A percentile compares a stretch with the other conserved stretches of the same genome.
phyloP scores from a whole-genome alignment of 176 grass and related monocot species.

The Avena eriantha region DNA sequence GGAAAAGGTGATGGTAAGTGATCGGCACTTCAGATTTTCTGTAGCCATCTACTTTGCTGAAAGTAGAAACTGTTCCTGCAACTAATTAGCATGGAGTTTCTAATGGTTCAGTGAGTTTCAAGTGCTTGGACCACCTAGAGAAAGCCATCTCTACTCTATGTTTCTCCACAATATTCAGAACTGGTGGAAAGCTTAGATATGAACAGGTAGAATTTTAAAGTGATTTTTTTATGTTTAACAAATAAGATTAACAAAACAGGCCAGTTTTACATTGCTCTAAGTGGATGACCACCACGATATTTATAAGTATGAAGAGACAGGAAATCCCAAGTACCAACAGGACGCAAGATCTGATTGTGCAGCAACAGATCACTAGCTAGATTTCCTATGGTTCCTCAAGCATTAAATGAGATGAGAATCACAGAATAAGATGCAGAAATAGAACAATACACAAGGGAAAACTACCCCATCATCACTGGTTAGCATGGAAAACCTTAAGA shows the following conservation, averaged over 20 bases:
- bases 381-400: not conserved
- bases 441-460: constrained; percentile 3
- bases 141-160: constrained; percentile 43
- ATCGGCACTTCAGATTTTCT: constrained; percentile 21
- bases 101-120: constrained; percentile 50
- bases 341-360: constrained; percentile 1
- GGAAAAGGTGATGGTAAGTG: constrained; percentile 60
- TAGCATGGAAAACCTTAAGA: constrained; percentile 2
- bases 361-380: not conserved
- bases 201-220: constrained; percentile 38
- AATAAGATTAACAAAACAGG: not conserved
- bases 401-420: not conserved
- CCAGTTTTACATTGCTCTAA: not conserved
- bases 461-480: not conserved
- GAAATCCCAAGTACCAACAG: constrained; percentile 10
- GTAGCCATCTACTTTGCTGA: constrained; percentile 24
- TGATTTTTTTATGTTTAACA: constrained; percentile 19
- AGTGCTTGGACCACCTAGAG: constrained; percentile 47
- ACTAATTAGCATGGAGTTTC: constrained; percentile 40
- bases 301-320: not conserved
- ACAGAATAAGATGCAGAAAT: not conserved
- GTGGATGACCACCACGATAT: not conserved
- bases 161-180: constrained; percentile 24
- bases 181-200: constrained; percentile 45
- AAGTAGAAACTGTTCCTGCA: constrained; percentile 38